Percentiles rank a stretch among this genome's conserved stretches.
These are phyloP conservation scores for Vigna mungo DNA, from an alignment of 306 rosid species.

Conservation along the genomic window DNA sequence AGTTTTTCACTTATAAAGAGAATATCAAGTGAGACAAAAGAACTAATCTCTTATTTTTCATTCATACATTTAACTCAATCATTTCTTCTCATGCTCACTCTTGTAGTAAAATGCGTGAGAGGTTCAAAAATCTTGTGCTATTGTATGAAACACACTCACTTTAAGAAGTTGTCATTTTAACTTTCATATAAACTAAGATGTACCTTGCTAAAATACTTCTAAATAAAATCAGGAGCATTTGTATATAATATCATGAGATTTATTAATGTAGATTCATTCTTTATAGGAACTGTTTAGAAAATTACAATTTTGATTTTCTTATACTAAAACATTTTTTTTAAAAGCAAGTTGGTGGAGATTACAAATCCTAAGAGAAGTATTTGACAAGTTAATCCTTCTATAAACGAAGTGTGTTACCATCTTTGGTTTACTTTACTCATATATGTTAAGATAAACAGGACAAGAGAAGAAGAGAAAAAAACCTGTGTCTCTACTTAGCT, in stretches of 20 bases:
- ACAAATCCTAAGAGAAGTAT: too few relatives aligned
- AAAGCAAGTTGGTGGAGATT: too few relatives aligned
- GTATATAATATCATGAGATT: too few relatives aligned
- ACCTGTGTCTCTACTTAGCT: constrained; percentile 75
- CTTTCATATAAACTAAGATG: background rate
- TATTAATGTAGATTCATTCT: too few relatives aligned
- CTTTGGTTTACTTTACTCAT: background rate
- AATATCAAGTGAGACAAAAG: background rate
- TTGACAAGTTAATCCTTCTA: too few relatives aligned
- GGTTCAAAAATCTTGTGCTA: background rate
- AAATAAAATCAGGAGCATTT: background rate
- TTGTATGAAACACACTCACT: background rate
- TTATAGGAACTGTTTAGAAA: too few relatives aligned
- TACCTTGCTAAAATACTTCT: background rate
- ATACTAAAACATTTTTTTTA: too few relatives aligned
- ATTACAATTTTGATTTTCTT: too few relatives aligned
- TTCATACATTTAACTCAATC: background rate
- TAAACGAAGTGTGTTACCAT: too few relatives aligned
- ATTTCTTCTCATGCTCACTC: background rate
- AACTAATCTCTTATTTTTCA: background rate
- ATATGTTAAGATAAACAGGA: background rate
- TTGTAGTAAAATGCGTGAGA: background rate
- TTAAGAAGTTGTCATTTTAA: background rate
- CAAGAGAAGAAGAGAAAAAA: constrained; percentile 16
- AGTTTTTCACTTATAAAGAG: background rate